Evolutionary conservation across 371 early-diverging fungal genomes (phyloP).

Genomic region (Chytridium lagenaria): DNA sequence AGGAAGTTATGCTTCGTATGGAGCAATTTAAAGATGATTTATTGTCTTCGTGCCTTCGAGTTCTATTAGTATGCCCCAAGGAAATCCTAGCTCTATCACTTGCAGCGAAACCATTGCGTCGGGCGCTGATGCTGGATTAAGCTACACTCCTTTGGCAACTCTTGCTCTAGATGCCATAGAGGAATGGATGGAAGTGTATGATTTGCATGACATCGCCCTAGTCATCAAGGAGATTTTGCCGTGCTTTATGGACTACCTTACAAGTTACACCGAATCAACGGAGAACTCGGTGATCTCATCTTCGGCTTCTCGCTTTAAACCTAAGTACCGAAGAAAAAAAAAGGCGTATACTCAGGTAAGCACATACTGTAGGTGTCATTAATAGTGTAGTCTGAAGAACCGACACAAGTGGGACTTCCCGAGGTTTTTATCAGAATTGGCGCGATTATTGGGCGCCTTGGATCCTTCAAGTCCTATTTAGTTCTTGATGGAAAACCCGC

Average conservation of each 20-base stretch:
- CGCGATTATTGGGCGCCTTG: slow-evolving; percentile 71
- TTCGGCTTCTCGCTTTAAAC: background rate
- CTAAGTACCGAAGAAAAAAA: background rate
- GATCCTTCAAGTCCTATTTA: slow-evolving; percentile 64
- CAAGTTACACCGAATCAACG: slow-evolving; percentile 23
- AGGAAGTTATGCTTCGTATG: slow-evolving; percentile 66
- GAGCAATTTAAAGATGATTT: slow-evolving; percentile 81
- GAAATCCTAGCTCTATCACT: slow-evolving; percentile 63
- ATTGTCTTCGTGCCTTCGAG: slow-evolving; percentile 68
- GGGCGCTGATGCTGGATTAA: slow-evolving; percentile 74
- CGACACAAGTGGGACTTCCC: slow-evolving; percentile 42
- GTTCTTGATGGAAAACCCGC: slow-evolving; percentile 34
- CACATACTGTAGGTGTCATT: background rate
- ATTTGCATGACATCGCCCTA: slow-evolving; percentile 30
- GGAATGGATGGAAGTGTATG: slow-evolving; percentile 50
- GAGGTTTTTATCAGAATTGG: slow-evolving; percentile 69
- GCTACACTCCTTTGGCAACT: slow-evolving; percentile 68
- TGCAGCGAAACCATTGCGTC: slow-evolving; percentile 62
- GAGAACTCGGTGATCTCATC: background rate
- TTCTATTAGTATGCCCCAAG: slow-evolving; percentile 67
- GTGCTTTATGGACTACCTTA: slow-evolving; percentile 69
- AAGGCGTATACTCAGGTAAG: background rate
- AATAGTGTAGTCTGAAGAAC: slow-evolving; percentile 20
- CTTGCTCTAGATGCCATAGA: slow-evolving; percentile 71
- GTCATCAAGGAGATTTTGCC: slow-evolving; percentile 60